Conservation (phyloP, 169 alveolate species). For the Cryptosporidium baileyi region DNA sequence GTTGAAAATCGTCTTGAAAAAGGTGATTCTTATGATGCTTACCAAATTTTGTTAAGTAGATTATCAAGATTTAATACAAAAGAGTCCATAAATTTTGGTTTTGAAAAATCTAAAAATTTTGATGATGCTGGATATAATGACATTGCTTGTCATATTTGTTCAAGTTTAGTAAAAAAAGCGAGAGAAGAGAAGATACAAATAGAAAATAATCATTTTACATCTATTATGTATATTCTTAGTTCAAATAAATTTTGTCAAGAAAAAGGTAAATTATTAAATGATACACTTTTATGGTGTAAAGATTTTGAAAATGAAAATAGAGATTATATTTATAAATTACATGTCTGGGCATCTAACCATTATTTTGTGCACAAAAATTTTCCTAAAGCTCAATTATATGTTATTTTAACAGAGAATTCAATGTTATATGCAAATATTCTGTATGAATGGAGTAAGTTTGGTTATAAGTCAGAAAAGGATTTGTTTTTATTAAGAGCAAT, state of each 20-base stretch:
- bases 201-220: not conserved
- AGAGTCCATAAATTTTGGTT: slow-evolving; percentile 31
- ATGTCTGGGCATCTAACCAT: slow-evolving; percentile 52
- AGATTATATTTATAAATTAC: slow-evolving; percentile 12
- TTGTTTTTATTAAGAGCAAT: slow-evolving; percentile 64
- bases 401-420: slow-evolving; percentile 30
- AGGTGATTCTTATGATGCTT: slow-evolving; percentile 60
- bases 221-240: slow-evolving; percentile 14
- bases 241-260: not conserved
- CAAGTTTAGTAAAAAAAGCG: slow-evolving; percentile 25
- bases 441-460: slow-evolving; percentile 32
- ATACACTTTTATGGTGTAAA: slow-evolving; percentile 46
- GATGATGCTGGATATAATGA: slow-evolving; percentile 38
- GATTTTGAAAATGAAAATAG: not conserved
- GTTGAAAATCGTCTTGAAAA: slow-evolving; percentile 12
- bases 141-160: slow-evolving; percentile 32
- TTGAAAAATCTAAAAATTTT: slow-evolving; percentile 52
- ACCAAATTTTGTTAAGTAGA: slow-evolving; percentile 12
- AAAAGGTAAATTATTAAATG: slow-evolving; percentile 16
- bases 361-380: slow-evolving; percentile 10
- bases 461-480: slow-evolving; percentile 56
- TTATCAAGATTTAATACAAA: slow-evolving; percentile 6
- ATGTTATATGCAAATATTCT: slow-evolving; percentile 31
- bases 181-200: slow-evolving; percentile 7
- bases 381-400: slow-evolving; percentile 53